Percentiles rank a stretch among this genome's conserved stretches.
Evolutionary conservation across 2,329 filamentous ascomycete genomes (phyloP).

Genomic region (Botryotinia globosa): DNA sequence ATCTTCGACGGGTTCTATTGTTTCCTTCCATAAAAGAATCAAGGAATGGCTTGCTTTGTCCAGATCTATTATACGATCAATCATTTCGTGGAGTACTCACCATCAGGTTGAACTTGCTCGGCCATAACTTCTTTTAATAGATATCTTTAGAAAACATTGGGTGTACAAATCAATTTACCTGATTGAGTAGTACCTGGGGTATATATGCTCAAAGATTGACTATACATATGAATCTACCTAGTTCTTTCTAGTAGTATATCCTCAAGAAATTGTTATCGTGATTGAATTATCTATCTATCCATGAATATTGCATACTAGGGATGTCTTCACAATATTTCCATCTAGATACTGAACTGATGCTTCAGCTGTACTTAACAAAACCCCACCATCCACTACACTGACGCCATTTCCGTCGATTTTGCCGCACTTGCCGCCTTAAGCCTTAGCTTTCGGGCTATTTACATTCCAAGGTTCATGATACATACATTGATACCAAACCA

Average conservation of each 20-base stretch:
- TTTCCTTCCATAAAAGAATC: background rate
- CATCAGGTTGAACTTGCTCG: background rate
- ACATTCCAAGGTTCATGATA: background rate
- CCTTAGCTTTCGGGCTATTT: background rate
- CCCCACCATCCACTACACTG: background rate
- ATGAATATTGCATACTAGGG: background rate
- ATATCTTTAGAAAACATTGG: background rate
- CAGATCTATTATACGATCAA: background rate
- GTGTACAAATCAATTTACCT: background rate
- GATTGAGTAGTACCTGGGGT: background rate
- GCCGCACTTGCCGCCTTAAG: background rate
- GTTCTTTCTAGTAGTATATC: background rate
- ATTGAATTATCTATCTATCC: background rate
- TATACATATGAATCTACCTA: background rate
- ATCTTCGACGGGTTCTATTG: background rate
- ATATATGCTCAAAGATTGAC: background rate
- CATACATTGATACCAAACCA: background rate
- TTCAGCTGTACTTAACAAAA: background rate
- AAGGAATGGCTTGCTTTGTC: background rate
- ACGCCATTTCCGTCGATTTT: slow-evolving; percentile 12
- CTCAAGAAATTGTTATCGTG: background rate
- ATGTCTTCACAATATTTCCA: background rate
- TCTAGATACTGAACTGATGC: background rate
- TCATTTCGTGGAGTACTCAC: background rate
- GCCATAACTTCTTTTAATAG: background rate